Conservation (phyloP, 768 basidiomycete species). For the Leccinum imitatum region DNA sequence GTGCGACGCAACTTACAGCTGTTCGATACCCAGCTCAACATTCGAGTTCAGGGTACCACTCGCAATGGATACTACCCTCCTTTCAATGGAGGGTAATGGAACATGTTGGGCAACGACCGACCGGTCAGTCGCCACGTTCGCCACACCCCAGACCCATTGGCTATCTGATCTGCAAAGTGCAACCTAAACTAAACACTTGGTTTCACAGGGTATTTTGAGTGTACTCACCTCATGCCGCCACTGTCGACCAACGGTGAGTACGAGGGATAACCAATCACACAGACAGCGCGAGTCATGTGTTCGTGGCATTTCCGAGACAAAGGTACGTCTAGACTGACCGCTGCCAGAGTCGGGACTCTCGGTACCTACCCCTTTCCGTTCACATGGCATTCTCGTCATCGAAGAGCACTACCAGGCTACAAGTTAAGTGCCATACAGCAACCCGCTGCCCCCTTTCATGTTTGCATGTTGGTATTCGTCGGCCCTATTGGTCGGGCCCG, state of each 20-base stretch:
- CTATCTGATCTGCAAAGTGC: not conserved
- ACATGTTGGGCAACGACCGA: not conserved
- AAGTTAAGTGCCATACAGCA: not conserved
- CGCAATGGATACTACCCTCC: not conserved
- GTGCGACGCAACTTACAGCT: not conserved
- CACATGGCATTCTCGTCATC: no score
- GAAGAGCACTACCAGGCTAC: not conserved
- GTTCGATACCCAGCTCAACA: not conserved
- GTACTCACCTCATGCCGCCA: not conserved
- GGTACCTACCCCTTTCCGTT: not conserved
- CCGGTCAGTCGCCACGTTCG: no score
- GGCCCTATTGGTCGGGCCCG: not conserved
- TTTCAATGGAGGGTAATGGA: not conserved
- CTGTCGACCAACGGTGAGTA: not conserved
- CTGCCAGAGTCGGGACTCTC: not conserved
- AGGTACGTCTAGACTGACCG: not conserved
- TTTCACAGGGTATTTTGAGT: not conserved
- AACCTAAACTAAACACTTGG: not conserved
- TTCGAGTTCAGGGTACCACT: not conserved
- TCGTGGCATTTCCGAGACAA: not conserved
- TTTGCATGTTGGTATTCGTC: not conserved
- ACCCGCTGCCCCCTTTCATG: not conserved
- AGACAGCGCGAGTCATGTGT: not conserved
- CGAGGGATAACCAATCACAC: not conserved
- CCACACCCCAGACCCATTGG: not conserved